Evolutionary conservation across 805 yeast species (phyloP), one percentile per base, ranked within the genome.

Genomic region (Myxozyma geophila): DNA sequence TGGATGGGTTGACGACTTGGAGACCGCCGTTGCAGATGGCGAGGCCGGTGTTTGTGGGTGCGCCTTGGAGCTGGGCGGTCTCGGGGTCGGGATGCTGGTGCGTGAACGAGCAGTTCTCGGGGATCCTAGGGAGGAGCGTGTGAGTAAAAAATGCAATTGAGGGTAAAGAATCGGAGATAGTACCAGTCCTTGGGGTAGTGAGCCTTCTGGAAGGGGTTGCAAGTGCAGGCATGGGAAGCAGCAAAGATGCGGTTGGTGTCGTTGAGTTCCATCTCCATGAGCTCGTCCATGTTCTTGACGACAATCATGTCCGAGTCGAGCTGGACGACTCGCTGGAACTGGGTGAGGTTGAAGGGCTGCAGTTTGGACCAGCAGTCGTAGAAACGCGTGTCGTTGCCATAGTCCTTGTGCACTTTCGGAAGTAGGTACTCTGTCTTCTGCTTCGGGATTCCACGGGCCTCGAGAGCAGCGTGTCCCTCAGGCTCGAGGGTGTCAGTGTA

Each of bases 261-360:
- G 55, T 75, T 70, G 54, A 85, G 71, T 9, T 78, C 77, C 19
- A 83, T 54, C 7, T 80, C 81, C 81, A 85, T 81, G 49, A 85
- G 73, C 69, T 84, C 88, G 72, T 85, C 88, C 85, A 85, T 83
- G 69, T 85, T 85, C 60, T 76, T 75, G 8, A 82, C 60, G 1
- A 85, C 85, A 36, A 84, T 75, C 88, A 85, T 85, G 72, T 85
- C 89, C 17, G 83, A 79, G 69, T 85, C 89, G 60, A 85, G 74
- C 67, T 81, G 85, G 33, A 83, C 82, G 12, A 85, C 82, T 49
- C 84, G 76, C n/a, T 83, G 80, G 64, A 79, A 85, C 66, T 84
- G 83, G 10, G 72, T 67, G 58, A 85, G 74, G 28, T 79, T 76
- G 70, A 85, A 85, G 9, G 85, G 82, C 74, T 83, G 85, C 54